These are phyloP conservation scores for Pulveroboletus sp. DNA, from an alignment of 768 basidiomycete species.

Conservation along the genomic window DNA sequence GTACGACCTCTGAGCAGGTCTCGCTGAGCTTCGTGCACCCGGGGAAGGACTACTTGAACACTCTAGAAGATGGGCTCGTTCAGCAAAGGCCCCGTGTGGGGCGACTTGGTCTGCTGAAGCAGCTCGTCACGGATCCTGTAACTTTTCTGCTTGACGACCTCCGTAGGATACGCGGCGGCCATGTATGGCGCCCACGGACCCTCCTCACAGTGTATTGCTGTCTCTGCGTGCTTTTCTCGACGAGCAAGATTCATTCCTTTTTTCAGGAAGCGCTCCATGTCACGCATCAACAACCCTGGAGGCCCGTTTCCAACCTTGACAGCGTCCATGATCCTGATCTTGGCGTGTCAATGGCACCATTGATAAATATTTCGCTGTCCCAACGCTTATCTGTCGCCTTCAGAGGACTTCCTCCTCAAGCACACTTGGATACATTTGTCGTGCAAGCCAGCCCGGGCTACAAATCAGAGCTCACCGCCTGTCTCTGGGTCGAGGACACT, in stretches of 20 bases:
- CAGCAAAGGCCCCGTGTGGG: slow-evolving; percentile 17
- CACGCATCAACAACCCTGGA: neutral
- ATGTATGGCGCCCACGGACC: slow-evolving; percentile 30
- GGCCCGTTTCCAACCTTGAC: neutral
- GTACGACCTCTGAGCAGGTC: slow-evolving; percentile 24
- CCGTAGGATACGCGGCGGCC: slow-evolving; percentile 20
- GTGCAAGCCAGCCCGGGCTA: slow-evolving; percentile 18
- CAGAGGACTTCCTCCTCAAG: slow-evolving; percentile 23
- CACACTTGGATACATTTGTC: slow-evolving; percentile 37
- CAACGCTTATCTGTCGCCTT: slow-evolving; percentile 38
- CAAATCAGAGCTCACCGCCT: slow-evolving; percentile 39
- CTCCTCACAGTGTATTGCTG: slow-evolving; percentile 39
- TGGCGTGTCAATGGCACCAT: slow-evolving; percentile 13
- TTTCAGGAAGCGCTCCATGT: slow-evolving; percentile 4
- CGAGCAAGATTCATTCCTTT: slow-evolving; percentile 25
- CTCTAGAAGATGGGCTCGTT: slow-evolving; percentile 15
- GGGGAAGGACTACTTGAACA: slow-evolving; percentile 10
- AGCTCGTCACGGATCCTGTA: slow-evolving; percentile 24
- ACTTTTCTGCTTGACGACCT: slow-evolving; percentile 27
- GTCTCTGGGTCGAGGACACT: slow-evolving; percentile 45
- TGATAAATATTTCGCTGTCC: slow-evolving; percentile 27
- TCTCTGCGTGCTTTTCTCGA: slow-evolving; percentile 39
- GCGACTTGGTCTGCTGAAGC: slow-evolving; percentile 23
- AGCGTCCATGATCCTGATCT: neutral
- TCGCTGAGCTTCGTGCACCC: slow-evolving; percentile 2